Evolutionary conservation across 1,139 yeast species (phyloP).

Genomic region (Blastobotrys elegans): DNA sequence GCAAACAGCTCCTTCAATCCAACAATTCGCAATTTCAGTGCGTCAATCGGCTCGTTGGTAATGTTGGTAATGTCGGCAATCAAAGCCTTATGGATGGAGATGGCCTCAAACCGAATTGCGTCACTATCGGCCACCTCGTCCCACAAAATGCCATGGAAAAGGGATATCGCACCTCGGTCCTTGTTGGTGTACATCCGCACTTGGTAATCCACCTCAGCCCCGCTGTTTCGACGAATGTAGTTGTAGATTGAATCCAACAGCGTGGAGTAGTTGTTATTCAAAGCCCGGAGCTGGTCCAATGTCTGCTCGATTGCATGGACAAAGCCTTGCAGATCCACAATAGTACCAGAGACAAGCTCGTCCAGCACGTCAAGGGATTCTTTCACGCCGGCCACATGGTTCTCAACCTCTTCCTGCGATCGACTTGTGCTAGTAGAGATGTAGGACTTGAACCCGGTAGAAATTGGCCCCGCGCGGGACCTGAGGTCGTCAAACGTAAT

Average conservation of each 20-base stretch:
- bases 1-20: neutral
- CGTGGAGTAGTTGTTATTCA: neutral
- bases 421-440: neutral
- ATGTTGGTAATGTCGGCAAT: slow-evolving; percentile 1
- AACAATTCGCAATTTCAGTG: neutral
- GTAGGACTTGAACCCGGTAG: neutral
- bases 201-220: neutral
- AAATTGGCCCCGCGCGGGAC: neutral
- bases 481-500: neutral
- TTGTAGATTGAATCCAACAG: neutral
- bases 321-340: neutral
- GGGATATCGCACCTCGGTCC: neutral
- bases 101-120: neutral
- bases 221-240: neutral
- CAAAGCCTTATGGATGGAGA: neutral
- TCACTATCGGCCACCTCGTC: neutral
- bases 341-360: neutral
- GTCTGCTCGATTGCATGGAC: neutral
- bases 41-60: slow-evolving; percentile 4
- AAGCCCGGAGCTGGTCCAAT: neutral
- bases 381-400: neutral
- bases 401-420: neutral
- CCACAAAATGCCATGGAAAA: neutral
- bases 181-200: neutral
- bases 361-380: neutral